Evolutionary conservation across 139 green algal species (phyloP), one percentile per base, ranked within the genome.

Genomic region (Chlamydomonas incerta): DNA sequence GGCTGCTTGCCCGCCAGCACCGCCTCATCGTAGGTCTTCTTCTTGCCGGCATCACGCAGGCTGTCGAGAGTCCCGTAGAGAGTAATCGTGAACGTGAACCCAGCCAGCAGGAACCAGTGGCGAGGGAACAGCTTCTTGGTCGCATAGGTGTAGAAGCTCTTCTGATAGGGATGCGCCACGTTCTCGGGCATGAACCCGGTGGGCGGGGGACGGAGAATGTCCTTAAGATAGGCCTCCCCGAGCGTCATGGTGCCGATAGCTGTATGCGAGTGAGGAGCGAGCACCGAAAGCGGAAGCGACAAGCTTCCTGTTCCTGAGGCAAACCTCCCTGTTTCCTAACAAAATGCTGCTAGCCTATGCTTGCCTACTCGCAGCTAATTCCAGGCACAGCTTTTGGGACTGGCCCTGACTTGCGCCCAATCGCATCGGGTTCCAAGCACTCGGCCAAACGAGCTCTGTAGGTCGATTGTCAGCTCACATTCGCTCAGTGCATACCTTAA

Each of bases 81-180:
- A 0, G 74, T 91, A 34, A 94, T 47, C 24, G 89, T 85, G 52
- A 92, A 90, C 24, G 72, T 87, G 58, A 89, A 91, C 29, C 89
- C 91, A 63, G 89, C 81, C 23, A 89, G 82, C 28, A 94, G 74
- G 41, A 88, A 90, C 73, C 75, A 90, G 75, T 94, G 91, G 69
- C 82, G 71, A 26, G 90, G 90, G 34, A 93, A 66, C 50, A 90
- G 87, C 34, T 88, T 89, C 80, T 94, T 91, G 34, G 87, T 90
- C 0, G 92, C 52, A 76, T 94, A 94, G 50, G 88, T 92, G 82
- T 83, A 89, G 58, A 92, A 92, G 79, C 72, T 88, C 57, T 80
- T 91, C 86, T 94, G 91, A 81, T 92, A 93, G 9, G 90, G 90
- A 69, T 94, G 91, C 29, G 87, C 55, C 18, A 89, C 83, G 79